Conservation (phyloP, 257 asterid species). For the Leptodermis oblonga region DNA sequence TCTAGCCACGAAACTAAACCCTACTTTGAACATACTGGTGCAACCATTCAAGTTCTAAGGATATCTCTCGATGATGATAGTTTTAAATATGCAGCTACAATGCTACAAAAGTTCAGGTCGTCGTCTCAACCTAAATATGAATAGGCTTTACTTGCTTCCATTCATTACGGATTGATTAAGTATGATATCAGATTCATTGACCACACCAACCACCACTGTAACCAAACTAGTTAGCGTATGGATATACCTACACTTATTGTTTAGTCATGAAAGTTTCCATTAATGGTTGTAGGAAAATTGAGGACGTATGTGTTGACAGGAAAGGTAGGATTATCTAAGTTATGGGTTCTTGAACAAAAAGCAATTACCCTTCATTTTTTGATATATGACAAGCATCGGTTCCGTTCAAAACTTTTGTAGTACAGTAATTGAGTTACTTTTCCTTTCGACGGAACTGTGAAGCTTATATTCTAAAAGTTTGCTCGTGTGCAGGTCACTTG, state of each 20-base stretch:
- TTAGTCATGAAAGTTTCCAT: background rate
- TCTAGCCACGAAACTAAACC: constrained; percentile 45
- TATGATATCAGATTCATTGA: no score
- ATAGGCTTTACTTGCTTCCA: background rate
- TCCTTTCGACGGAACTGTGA: background rate
- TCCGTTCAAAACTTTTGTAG: no score
- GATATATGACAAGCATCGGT: background rate
- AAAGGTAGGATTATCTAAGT: background rate
- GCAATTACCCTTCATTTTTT: background rate
- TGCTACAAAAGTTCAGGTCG: constrained; percentile 91
- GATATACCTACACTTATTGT: background rate
- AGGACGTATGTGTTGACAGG: background rate
- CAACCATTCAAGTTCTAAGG: constrained; percentile 48
- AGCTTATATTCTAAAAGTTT: constrained; percentile 1
- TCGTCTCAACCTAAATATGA: constrained; percentile 16
- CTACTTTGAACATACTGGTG: constrained; percentile 43
- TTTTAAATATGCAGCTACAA: constrained; percentile 56
- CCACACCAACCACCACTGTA: no score
- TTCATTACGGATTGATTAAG: background rate
- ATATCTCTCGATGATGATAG: constrained; percentile 63
- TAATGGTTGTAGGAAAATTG: background rate
- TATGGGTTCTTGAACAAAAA: background rate
- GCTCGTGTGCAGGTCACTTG: constrained; percentile 54
- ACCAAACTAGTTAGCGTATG: background rate
- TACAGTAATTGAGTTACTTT: no score